Base-by-base conservation (phyloP, 2,329 filamentous ascomycete species). In the Beauveria sp. region DNA sequence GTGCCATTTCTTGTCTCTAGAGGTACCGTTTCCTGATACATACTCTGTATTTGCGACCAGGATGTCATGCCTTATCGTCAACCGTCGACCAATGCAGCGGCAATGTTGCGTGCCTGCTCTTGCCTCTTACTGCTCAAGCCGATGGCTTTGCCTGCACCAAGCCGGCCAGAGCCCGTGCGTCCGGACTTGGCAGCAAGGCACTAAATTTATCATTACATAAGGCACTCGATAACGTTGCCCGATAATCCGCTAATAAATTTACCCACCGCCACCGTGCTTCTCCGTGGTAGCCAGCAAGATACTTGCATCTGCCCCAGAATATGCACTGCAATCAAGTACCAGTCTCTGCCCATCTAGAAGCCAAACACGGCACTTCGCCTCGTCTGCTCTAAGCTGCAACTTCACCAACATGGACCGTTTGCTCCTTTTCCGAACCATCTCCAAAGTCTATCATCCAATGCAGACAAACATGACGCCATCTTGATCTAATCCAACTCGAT, bases 121-220 rank as follows among this genome's bases (percentile, higher is more conserved):
- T 38, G 12, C 34, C 12, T 38, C 34, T 38, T 38, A 5, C 34
- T 38, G 34, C 12, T 5, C 34, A 38, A 38, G 34, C 34, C 34
- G 34, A 38, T 38, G 16, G 34, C 34, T 38, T 38, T 38, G n/a
- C n/a, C 50, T 56, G 42, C 54, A 40, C 42, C 43, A n/a, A 46
- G 16, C 43, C 20, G 45, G 31, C 45, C 20, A 58, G 55, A 58
- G 55, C 43, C 55, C 56, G 46, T 59, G 56, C 56, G 56, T 26
- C 40, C 28, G n/a, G 28, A 26, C 55, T 48, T 55, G 52, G 52
- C 52, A 43, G 20, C 52, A 18, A 40, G 38, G 34, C 34, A 38
- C 34, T 38, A 38, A 38, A 6, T 16, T 38, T 38, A 38, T 16
- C 34, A 38, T 38, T 38, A 38, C 34, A 38, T 38, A 38, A 38